phyloP scores from a whole-genome alignment of 208 protist genomes.

The Angomonas ambiguus region DNA sequence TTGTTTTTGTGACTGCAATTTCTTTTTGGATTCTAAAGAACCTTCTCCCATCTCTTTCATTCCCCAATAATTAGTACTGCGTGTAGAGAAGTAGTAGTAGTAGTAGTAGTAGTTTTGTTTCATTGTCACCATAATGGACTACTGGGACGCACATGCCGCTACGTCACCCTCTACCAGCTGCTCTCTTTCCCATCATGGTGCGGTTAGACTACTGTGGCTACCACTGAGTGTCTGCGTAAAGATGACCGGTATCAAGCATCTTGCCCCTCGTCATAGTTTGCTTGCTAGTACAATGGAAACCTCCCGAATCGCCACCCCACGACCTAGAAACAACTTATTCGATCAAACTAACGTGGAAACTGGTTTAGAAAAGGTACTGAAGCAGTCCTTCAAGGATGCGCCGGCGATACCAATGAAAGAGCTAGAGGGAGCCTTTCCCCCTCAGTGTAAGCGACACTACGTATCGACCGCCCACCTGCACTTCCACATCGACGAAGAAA shows the following conservation, averaged over 20 bases:
- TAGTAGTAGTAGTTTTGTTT: too few species aligned
- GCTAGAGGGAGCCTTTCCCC: background rate
- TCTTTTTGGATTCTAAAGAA: too few species aligned
- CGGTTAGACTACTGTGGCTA: conserved; percentile 70
- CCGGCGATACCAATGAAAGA: conserved; percentile 1
- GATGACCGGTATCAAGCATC: background rate
- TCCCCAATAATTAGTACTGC: too few species aligned
- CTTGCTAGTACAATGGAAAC: background rate
- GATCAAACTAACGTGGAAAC: conserved; percentile 2
- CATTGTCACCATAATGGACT: background rate
- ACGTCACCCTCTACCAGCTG: conserved; percentile 22
- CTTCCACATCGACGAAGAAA: conserved; percentile 34
- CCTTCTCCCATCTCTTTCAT: too few species aligned
- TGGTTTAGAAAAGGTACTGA: background rate
- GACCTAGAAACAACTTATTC: background rate
- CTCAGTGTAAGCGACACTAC: background rate
- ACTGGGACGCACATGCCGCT: background rate
- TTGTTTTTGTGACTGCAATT: background rate
- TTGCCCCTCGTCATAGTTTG: background rate
- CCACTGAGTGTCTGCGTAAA: conserved; percentile 52
- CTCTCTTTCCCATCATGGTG: conserved; percentile 49
- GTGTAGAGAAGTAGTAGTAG: too few species aligned
- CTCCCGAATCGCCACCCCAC: conserved; percentile 1
- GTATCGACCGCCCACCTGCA: conserved; percentile 14
- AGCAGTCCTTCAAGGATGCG: background rate